Evolutionary conservation across 345 rosid genomes (phyloP).

Genomic region (Chamaenerion angustifolium): DNA sequence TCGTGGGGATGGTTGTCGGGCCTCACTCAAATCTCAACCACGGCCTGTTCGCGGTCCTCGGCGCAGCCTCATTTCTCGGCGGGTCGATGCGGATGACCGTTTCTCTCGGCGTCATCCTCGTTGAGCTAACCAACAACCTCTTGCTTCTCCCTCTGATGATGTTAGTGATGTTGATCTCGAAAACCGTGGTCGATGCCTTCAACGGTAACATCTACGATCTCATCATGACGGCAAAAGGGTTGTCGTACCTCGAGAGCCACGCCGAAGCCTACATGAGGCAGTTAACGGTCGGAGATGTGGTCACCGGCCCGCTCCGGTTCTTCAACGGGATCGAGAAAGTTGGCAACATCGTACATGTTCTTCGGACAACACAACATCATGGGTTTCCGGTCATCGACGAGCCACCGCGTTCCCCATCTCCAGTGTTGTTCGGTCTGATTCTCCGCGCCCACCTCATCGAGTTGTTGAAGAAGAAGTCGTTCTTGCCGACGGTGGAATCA

Average conservation of each 20-base stretch:
- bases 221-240: slow-evolving; percentile 80
- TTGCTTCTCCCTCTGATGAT: slow-evolving; percentile 79
- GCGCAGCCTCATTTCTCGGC: slow-evolving; percentile 89
- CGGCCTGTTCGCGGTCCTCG: slow-evolving; percentile 83
- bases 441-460: slow-evolving; percentile 70
- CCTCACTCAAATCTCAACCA: slow-evolving; percentile 46
- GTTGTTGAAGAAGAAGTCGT: slow-evolving; percentile 53
- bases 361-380: slow-evolving; percentile 54
- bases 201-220: slow-evolving; percentile 67
- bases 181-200: slow-evolving; percentile 89
- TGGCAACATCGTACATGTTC: slow-evolving; percentile 57
- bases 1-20: slow-evolving; percentile 65
- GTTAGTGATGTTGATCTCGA: slow-evolving; percentile 82
- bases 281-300: slow-evolving; percentile 62
- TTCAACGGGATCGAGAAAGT: slow-evolving; percentile 69
- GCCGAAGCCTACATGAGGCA: slow-evolving; percentile 93
- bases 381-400: slow-evolving; percentile 81
- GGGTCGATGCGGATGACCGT: slow-evolving; percentile 97
- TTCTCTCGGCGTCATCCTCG: slow-evolving; percentile 68
- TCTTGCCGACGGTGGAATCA: slow-evolving; percentile 31
- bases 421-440: slow-evolving; percentile 63
- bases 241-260: slow-evolving; percentile 74
- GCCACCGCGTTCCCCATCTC: slow-evolving; percentile 30
- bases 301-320: slow-evolving; percentile 65
- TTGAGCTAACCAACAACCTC: slow-evolving; percentile 81